Evolutionary conservation across 805 yeast species (phyloP).

Genomic region (Starmerella apicola): DNA sequence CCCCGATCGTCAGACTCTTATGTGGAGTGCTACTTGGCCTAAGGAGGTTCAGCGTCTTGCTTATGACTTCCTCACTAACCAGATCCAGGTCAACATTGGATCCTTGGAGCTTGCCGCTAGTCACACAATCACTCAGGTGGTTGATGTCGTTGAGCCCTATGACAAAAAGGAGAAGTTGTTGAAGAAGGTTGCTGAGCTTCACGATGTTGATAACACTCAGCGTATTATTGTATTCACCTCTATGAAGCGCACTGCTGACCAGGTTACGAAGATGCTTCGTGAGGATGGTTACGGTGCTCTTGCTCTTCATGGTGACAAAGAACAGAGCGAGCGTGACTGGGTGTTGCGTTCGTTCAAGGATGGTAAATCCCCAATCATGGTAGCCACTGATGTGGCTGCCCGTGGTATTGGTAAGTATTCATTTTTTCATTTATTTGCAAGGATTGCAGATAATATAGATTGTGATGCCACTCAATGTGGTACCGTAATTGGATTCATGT

Average conservation of each 20-base stretch:
- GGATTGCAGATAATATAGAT: too few species aligned
- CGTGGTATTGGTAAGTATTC: constrained; percentile 61
- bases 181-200: constrained; percentile 72
- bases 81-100: constrained; percentile 93
- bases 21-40: constrained; percentile 99
- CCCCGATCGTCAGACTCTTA: constrained; percentile 97
- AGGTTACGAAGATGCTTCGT: constrained; percentile 79
- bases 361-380: constrained; percentile 93
- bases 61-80: constrained; percentile 79
- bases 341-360: constrained; percentile 82
- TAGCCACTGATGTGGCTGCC: constrained; percentile 99
- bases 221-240: constrained; percentile 84
- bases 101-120: constrained; percentile 93
- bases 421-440: too few species aligned
- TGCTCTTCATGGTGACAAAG: constrained; percentile 98
- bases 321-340: constrained; percentile 98
- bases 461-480: too few species aligned
- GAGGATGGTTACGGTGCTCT: constrained; percentile 98
- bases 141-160: constrained; percentile 80
- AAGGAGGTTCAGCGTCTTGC: constrained; percentile 92
- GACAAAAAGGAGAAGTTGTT: constrained; percentile 88
- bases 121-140: constrained; percentile 85
- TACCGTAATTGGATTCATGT: too few species aligned
- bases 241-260: constrained; percentile 98
- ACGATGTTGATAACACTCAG: constrained; percentile 44